Evolutionary conservation across 192 early-diverging fungal genomes (phyloP), one percentile per base, ranked within the genome.

Genomic region (Coemansia sp.): DNA sequence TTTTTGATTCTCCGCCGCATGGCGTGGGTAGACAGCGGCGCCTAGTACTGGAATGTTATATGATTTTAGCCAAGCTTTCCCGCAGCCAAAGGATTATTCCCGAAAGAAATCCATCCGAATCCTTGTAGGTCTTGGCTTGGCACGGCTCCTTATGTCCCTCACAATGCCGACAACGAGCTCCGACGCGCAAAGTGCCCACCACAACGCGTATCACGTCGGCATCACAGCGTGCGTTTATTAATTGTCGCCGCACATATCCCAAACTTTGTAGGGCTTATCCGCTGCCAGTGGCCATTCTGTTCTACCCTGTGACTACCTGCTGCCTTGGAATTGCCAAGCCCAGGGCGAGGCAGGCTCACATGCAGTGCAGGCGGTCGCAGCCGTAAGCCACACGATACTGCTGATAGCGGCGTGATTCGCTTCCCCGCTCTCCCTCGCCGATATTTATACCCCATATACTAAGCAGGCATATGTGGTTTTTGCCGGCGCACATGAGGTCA

Each of bases 191-290:
- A 10, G 24, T 24, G 46, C 24, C 49, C 0, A 15, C 49, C 49
- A 31, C 49, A 3, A 25, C 27, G 49, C 27, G 27, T 53, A 53
- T 53, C 49, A 53, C 49, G 49, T 27, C 49, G 49, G 29, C 49
- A 53, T 53, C 49, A 53, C 49, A 53, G 27, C 29, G 27, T 53
- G 24, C 49, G 24, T 53, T 53, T 53, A 53, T 53, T 53, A 53
- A 53, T 53, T 53, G 49, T 53, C 49, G 49, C 49, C 49, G 27
- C 49, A 53, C 49, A 53, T 53, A 31, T 53, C 27, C 49, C 49
- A 53, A 53, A 6, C 9, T 25, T 27, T 10, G 47, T 12, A 49
- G 17, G 10, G 45, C 46, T 49, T 49, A 49, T 49, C 24, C 46
- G 46, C 22, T 14, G 46, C 46, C 46, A 27, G 46, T 53, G 49